phyloP scores from a whole-genome alignment of 1,284 basidiomycete genomes.

The Ganoderma multipileum region DNA sequence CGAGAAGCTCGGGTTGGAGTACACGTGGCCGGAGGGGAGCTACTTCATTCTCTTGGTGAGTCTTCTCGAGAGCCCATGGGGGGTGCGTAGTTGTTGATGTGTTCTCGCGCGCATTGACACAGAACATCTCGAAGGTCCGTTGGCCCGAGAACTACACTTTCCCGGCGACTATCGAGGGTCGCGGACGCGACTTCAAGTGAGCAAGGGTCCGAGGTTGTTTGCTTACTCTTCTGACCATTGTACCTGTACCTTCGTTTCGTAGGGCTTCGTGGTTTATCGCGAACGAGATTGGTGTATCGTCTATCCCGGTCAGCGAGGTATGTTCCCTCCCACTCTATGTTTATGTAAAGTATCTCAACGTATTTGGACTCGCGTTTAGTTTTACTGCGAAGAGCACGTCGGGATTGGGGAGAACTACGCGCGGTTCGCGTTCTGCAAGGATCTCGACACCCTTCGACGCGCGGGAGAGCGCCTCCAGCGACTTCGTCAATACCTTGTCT shows the following conservation, averaged over 20 bases:
- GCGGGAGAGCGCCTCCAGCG: conserved; percentile 79
- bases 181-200: conserved; percentile 88
- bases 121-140: conserved; percentile 82
- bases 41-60: conserved; percentile 89
- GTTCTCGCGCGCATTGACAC: conserved; percentile 8
- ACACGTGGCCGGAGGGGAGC: conserved; percentile 85
- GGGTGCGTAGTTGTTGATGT: background rate
- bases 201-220: conserved; percentile 33
- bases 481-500: conserved; percentile 22
- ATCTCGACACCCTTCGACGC: conserved; percentile 77
- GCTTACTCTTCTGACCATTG: background rate
- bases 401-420: conserved; percentile 85
- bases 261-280: conserved; percentile 93
- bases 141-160: conserved; percentile 87
- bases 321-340: background rate
- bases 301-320: conserved; percentile 93
- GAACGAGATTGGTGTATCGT: conserved; percentile 85
- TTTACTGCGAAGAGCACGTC: conserved; percentile 87
- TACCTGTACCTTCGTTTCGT: background rate
- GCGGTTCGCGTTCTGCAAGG: conserved; percentile 94
- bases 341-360: background rate
- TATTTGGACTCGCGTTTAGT: conserved; percentile 51
- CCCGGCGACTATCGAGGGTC: conserved; percentile 74
- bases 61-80: conserved; percentile 2
- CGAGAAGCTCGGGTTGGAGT: conserved; percentile 85